phyloP scores from a whole-genome alignment of 352 stramenopile genomes.

The Globisporangium heterothallicum region DNA sequence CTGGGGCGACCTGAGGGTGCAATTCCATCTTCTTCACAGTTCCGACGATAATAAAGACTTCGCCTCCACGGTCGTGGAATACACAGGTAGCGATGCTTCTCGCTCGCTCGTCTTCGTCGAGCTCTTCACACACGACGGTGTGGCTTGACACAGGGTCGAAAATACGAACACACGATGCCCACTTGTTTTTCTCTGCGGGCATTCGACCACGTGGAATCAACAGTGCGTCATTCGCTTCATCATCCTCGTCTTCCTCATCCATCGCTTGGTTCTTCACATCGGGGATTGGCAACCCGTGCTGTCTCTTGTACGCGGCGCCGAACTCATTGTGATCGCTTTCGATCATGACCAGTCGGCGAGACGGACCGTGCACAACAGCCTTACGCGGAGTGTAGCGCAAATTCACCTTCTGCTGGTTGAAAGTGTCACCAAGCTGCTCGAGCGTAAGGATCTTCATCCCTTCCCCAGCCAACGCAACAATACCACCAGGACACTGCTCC shows the following conservation, averaged over 20 bases:
- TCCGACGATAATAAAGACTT: slow-evolving; percentile 96
- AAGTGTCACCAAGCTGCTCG: slow-evolving; percentile 93
- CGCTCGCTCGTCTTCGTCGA: slow-evolving; percentile 92
- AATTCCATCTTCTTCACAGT: slow-evolving; percentile 95
- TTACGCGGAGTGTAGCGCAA: slow-evolving; percentile 97
- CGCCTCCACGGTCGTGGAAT: slow-evolving; percentile 94
- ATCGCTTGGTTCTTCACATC: slow-evolving; percentile 35
- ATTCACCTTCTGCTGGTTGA: slow-evolving; percentile 94
- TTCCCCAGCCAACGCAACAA: slow-evolving; percentile 94
- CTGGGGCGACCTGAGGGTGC: slow-evolving; percentile 74
- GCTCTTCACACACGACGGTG: slow-evolving; percentile 88
- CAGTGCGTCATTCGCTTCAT: slow-evolving; percentile 75
- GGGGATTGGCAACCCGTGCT: slow-evolving; percentile 57
- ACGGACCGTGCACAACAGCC: slow-evolving; percentile 88
- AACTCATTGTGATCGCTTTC: slow-evolving; percentile 98
- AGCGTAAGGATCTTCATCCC: slow-evolving; percentile 97
- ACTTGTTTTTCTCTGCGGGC: slow-evolving; percentile 71
- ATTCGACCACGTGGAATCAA: slow-evolving; percentile 57
- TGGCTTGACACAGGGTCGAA: slow-evolving; percentile 91
- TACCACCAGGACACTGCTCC: slow-evolving; percentile 94
- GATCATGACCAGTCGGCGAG: slow-evolving; percentile 92
- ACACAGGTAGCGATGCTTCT: slow-evolving; percentile 91
- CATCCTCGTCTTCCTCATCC: slow-evolving; percentile 75
- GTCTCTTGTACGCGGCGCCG: slow-evolving; percentile 87
- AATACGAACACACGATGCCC: slow-evolving; percentile 97